These are phyloP conservation scores for Neckera pumila DNA, from an alignment of 225 moss, liverwort and hornwort species.

Conservation along the genomic window DNA sequence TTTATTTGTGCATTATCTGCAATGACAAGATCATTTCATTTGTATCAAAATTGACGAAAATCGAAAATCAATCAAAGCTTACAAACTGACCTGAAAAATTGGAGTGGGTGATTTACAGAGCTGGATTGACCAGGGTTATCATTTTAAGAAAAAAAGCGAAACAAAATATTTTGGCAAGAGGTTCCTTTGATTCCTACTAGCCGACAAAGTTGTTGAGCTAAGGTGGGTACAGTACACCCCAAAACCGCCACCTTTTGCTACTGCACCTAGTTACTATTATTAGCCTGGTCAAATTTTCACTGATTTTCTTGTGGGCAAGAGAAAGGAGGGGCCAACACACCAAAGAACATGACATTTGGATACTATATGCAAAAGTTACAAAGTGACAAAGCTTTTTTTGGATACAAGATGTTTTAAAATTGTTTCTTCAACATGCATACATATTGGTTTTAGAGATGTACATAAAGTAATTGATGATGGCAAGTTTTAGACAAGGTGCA, in stretches of 20 bases:
- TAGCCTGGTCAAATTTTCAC: neutral
- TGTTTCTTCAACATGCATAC: fast-evolving
- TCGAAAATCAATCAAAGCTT: neutral
- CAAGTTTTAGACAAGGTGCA: fast-evolving
- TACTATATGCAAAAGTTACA: neutral
- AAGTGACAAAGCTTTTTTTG: neutral
- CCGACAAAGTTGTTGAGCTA: neutral
- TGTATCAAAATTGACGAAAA: neutral
- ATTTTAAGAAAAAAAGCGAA: neutral
- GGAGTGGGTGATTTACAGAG: neutral
- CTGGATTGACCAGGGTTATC: neutral
- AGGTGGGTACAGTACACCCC: too few species aligned
- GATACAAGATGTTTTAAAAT: neutral
- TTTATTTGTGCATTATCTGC: neutral
- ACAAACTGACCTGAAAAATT: neutral
- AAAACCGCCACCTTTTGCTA: fast-evolving
- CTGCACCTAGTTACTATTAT: neutral
- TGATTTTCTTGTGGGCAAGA: neutral
- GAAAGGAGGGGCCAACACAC: fast-evolving
- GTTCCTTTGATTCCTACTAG: neutral
- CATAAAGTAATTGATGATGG: too few species aligned
- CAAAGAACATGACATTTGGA: fast-evolving
- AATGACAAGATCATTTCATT: neutral
- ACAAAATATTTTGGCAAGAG: neutral
- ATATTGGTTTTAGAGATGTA: neutral